A percentile compares a stretch with the other conserved stretches of the same genome.
Conservation (phyloP, 805 yeast genomes). For the Candida jianshihensis region DNA sequence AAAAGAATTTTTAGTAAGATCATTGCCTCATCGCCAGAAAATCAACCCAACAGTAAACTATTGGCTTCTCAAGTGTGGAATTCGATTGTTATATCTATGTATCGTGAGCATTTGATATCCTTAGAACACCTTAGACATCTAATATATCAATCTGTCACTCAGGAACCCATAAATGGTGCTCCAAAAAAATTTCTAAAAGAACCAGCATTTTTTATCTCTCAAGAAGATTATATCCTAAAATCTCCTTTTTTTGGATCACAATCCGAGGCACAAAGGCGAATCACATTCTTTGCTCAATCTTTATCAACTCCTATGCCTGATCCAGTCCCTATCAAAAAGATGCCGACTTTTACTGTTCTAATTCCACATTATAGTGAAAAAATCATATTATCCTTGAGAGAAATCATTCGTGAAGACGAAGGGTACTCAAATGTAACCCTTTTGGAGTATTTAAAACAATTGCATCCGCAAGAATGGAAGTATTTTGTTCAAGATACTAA, state of each 20-base stretch:
- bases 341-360: conserved; percentile 80
- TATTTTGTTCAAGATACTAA: conserved; percentile 63
- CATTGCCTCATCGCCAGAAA: conserved; percentile 57
- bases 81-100: conserved; percentile 96
- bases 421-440: conserved; percentile 55
- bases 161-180: conserved; percentile 26
- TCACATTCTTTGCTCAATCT: conserved; percentile 87
- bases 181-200: conserved; percentile 46
- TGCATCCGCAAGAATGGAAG: conserved; percentile 65
- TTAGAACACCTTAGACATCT: conserved; percentile 97
- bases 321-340: conserved; percentile 53
- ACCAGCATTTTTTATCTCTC: conserved; percentile 74
- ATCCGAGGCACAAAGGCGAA: conserved; percentile 76
- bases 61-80: conserved; percentile 98
- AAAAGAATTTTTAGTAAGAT: conserved; percentile 69
- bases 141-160: conserved; percentile 81
- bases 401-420: conserved; percentile 67
- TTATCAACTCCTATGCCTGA: conserved; percentile 81
- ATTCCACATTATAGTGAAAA: conserved; percentile 86
- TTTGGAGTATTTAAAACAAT: conserved; percentile 60
- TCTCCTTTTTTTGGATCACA: conserved; percentile 50
- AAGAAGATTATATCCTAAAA: conserved; percentile 66
- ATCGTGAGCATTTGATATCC: conserved; percentile 95
- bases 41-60: conserved; percentile 94
- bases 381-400: conserved; percentile 67